A percentile compares a stretch with the other conserved stretches of the same genome.
Conservation (phyloP, 2,329 filamentous ascomycete species). For the Neofusicoccum parvum region DNA sequence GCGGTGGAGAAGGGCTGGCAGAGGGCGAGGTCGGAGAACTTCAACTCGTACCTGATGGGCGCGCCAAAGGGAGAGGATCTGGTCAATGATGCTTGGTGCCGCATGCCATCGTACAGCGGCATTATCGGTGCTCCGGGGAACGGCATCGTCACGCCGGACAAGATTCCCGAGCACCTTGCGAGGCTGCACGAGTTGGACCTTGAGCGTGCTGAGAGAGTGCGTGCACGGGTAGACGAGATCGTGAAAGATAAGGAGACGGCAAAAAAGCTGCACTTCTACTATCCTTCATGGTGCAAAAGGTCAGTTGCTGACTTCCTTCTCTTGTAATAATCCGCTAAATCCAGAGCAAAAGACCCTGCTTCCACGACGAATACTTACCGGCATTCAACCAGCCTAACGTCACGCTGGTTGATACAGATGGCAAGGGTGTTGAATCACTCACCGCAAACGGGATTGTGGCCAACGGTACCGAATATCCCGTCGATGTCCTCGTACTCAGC, state of each 20-base stretch:
- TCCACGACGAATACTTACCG: slow-evolving; percentile 62
- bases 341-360: slow-evolving; percentile 46
- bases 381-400: slow-evolving; percentile 63
- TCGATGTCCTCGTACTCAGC: slow-evolving; percentile 51
- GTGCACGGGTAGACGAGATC: slow-evolving; percentile 51
- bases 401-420: slow-evolving; percentile 61
- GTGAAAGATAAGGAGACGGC: slow-evolving; percentile 58
- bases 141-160: slow-evolving; percentile 30
- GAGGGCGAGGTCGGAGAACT: slow-evolving; percentile 48
- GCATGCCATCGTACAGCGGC: slow-evolving; percentile 41
- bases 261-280: slow-evolving; percentile 60
- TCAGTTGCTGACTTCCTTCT: no score
- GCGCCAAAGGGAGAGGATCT: slow-evolving; percentile 39
- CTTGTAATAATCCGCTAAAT: no score
- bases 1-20: slow-evolving; percentile 54
- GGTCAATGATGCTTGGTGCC: slow-evolving; percentile 54
- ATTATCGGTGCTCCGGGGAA: slow-evolving; percentile 38
- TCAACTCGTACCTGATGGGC: slow-evolving; percentile 42
- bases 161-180: slow-evolving; percentile 38
- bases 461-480: slow-evolving; percentile 50
- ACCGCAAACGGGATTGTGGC: slow-evolving; percentile 53
- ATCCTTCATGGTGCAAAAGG: slow-evolving; percentile 65
- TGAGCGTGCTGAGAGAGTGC: slow-evolving; percentile 47
- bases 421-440: slow-evolving; percentile 52
- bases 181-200: slow-evolving; percentile 46